phyloP scores from a whole-genome alignment of 768 basidiomycete genomes.

The Trametes villosa region DNA sequence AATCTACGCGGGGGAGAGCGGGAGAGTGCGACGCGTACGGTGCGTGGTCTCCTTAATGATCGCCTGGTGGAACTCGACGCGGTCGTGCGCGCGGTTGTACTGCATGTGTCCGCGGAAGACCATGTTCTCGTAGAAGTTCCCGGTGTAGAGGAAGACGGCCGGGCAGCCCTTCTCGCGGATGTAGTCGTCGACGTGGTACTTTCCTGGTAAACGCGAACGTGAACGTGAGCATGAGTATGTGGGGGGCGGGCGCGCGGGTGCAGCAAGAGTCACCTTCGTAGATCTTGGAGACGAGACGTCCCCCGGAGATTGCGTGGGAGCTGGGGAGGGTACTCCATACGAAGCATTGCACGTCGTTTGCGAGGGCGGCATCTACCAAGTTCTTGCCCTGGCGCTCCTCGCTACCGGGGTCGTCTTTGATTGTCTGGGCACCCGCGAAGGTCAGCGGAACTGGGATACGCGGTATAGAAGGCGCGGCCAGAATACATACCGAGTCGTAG shows the following conservation, averaged over 20 bases:
- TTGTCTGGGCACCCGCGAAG: too few relatives aligned
- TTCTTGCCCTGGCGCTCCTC: slow-evolving; percentile 28
- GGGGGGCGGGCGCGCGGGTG: too few relatives aligned
- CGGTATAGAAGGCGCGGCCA: neutral
- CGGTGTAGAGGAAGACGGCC: slow-evolving; percentile 25
- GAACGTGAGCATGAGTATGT: neutral
- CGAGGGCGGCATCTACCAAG: slow-evolving; percentile 23
- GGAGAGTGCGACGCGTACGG: slow-evolving; percentile 1
- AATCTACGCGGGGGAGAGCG: neutral
- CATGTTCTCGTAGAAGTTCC: slow-evolving; percentile 31
- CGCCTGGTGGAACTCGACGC: slow-evolving; percentile 26
- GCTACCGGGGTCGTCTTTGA: slow-evolving; percentile 26
- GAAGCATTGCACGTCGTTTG: slow-evolving; percentile 22
- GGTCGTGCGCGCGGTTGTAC: slow-evolving; percentile 21
- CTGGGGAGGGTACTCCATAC: slow-evolving; percentile 29
- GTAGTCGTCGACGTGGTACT: slow-evolving; percentile 27
- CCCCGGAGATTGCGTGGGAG: slow-evolving; percentile 24
- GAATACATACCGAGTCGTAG: slow-evolving; percentile 23
- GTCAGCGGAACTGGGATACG: too few relatives aligned
- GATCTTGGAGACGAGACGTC: slow-evolving; percentile 24
- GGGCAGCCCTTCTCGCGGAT: slow-evolving; percentile 21
- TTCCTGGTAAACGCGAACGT: slow-evolving; percentile 6
- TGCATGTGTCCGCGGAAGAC: slow-evolving; percentile 23
- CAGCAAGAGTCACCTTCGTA: slow-evolving; percentile 20
- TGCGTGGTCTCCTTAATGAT: slow-evolving; percentile 23